A percentile compares a stretch with the other conserved stretches of the same genome.
Evolutionary conservation across 1,139 yeast species (phyloP).

Genomic region (Lodderomyces elongisporus): DNA sequence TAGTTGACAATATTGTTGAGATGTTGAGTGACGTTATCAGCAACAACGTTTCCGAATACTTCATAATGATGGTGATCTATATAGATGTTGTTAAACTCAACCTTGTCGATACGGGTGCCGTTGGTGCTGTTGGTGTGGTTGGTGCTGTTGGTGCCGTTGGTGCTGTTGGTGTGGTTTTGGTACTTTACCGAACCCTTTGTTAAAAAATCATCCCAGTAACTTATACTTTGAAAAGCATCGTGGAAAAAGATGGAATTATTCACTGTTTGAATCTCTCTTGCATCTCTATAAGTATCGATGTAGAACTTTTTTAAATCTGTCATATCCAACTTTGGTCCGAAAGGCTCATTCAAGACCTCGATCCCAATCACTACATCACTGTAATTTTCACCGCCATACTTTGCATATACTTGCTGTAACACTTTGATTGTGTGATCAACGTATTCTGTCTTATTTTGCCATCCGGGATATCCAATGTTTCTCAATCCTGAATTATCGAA

Average conservation of each 20-base stretch:
- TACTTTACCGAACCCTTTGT: constrained; percentile 19
- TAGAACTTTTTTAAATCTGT: constrained; percentile 37
- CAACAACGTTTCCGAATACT: constrained; percentile 44
- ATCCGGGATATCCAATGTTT: constrained; percentile 40
- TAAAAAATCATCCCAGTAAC: constrained; percentile 48
- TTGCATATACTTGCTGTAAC: constrained; percentile 37
- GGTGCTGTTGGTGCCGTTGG: not conserved
- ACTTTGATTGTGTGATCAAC: constrained; percentile 40
- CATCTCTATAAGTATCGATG: constrained; percentile 34
- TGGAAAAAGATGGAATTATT: constrained; percentile 50
- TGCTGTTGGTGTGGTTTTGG: constrained; percentile 1
- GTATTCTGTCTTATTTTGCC: constrained; percentile 44
- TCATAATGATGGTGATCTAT: constrained; percentile 67
- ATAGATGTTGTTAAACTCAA: constrained; percentile 36
- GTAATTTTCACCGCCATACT: constrained; percentile 40
- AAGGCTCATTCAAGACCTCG: constrained; percentile 65
- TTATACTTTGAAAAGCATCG: constrained; percentile 51
- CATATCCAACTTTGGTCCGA: constrained; percentile 39
- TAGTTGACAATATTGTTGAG: constrained; percentile 32
- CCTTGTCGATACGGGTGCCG: constrained; percentile 9
- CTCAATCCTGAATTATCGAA: constrained; percentile 63
- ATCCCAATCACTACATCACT: constrained; percentile 53
- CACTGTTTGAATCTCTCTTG: constrained; percentile 28
- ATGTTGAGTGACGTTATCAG: constrained; percentile 33
- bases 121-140: not conserved